phyloP scores from a whole-genome alignment of 106 monocot genomes.

The Ottelia alismoides region DNA sequence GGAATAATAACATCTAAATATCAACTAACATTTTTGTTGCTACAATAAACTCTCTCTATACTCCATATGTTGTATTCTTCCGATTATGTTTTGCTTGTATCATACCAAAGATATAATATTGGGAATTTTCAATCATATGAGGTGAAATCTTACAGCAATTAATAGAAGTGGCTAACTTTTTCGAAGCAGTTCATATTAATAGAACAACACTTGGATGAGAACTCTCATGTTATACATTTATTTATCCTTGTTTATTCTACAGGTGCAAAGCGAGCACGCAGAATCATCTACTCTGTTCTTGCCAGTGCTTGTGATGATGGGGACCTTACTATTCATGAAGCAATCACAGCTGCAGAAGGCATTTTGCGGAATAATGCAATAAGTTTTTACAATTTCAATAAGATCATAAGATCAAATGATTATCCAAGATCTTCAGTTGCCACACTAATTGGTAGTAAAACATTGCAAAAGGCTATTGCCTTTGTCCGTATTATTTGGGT shows the following conservation, averaged over 20 bases:
- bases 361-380: constrained; percentile 73
- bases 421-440: neutral
- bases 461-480: constrained; percentile 11
- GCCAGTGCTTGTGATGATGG: constrained; percentile 76
- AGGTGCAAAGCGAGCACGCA: constrained; percentile 84
- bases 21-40: no score
- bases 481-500: constrained; percentile 83
- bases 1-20: no score
- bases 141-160: no score
- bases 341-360: constrained; percentile 57
- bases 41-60: no score
- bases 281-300: constrained; percentile 61
- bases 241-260: constrained; percentile 2
- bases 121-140: no score
- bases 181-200: no score
- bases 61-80: no score
- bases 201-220: no score
- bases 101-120: no score
- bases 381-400: constrained; percentile 49
- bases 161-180: no score
- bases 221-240: neutral
- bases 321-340: constrained; percentile 75
- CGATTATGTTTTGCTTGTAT: no score
- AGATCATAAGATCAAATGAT: constrained; percentile 28
- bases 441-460: neutral